Base-by-base conservation (phyloP, 257 asterid species). In the Ilex asprella region DNA sequence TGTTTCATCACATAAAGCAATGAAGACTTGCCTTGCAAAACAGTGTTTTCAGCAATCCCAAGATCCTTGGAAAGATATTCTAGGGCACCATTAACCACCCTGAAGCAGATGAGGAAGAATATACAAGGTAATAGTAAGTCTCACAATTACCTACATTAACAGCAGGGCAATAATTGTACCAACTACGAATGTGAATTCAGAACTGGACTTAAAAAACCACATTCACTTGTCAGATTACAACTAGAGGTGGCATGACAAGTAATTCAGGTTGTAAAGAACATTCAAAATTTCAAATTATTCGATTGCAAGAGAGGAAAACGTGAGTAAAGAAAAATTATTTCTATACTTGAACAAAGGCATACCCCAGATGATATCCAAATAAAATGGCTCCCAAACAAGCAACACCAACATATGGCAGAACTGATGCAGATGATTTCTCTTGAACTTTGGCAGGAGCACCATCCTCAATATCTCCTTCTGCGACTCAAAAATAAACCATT, bases 321-420 rank as follows among this genome's bases (percentile, higher is more conserved):
- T 21, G 27, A 21, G 27, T 21, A 21, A 21, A 35, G 41, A 35
- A 4, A 35, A 35, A 35, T 15, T 49, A n/a, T 12, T 49, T 12
- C 6, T 49, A 21, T 27, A 39, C 31, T 55, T 16, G 46, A 59
- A 56, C 6, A 47, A 49, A 63, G 67, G 75, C 65, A 56, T 86
- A 91, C 98, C 95, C 99, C 43, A 92, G 88, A 78, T 92, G 99
- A 81, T 92, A 92, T 63, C 99, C 99, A 72, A 92, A 92, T 56
- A 92, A 70, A 70, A 79, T 64, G 16, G 99, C 96, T 61, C 86
- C 99, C 57, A 92, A 68, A 71, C 99, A 92, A 55, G 99, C 97
- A 67, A 85, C 92, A 55, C 95, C 97, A 64, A 92, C 99, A 75
- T 92, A 92, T 39, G 95, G 97, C 62, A 89, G 73, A 12, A 92